Base-by-base conservation (phyloP, 192 early-diverging fungal genomes). In the Gaertneriomyces semiglobifer region DNA sequence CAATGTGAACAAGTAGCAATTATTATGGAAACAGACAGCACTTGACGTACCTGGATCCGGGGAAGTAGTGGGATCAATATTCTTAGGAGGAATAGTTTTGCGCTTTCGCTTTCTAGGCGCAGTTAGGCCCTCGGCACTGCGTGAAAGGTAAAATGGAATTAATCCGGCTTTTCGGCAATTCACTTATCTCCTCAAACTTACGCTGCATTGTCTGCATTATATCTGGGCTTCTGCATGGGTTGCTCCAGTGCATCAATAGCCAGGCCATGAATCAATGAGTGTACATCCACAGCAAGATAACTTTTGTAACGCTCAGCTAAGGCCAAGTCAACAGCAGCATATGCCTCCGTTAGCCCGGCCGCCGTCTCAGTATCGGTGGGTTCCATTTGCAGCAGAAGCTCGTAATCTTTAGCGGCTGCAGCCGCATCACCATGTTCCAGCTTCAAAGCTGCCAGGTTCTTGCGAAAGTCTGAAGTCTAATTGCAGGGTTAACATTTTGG, bases 361-460 rank as follows among this genome's bases (percentile, higher is more conserved):
- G 90, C 76, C 16, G 83, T 70, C 60, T 86, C 77, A 11, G 76
- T 56, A 68, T 90, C 86, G 9, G 70, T 74, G 10, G 88, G 87
- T 60, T 90, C 85, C 16, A 74, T 76, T 25, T 83, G 81, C 8
- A 90, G 86, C 47, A 90, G 77, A 56, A 81, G 77, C 60, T 90
- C 88, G 44, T 84, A 90, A 73, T 89, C 86, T 46, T 67, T 69
- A 11, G 85, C 87, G 16, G 89, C 89, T 20, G 88, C 89, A 46
- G 65, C 65, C 66, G 77, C 81, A 3, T 81, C 77, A 7, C 79
- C 64, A 6, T 79, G 76, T 44, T 81, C 73, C n/a, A 90, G 63
- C 55, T 90, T 90, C 74, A 86, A 90, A 9, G 79, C 70, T 0
- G 88, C 88, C 4, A 87, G 25, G 25, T 2, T 33, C 25, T 33